Base-by-base conservation (phyloP, 2,329 filamentous ascomycete species). In the Colletotrichum navitas region DNA sequence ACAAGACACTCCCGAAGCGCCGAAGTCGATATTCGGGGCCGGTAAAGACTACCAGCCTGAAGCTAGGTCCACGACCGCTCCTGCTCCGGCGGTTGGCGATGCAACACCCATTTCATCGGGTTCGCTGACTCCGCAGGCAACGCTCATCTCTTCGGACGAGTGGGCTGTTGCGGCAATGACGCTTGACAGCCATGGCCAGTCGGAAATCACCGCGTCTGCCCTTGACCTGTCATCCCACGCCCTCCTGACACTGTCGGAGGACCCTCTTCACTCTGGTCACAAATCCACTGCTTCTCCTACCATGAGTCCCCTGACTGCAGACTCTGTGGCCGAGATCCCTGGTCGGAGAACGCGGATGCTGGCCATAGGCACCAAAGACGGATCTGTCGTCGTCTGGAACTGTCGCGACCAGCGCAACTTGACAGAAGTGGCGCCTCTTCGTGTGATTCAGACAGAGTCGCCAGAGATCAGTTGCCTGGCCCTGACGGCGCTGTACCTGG, bases 391-490 rank as follows among this genome's bases (percentile, higher is more conserved):
- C 10, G 81, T 97, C 1, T 99, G 95, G 94, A 93, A 99, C 77
- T 88, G 93, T 76, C 92, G 96, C 65, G 91, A 92, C 36, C 85
- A 1, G 80, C 85, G 36, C 91, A 92, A 72, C 85, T 84, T 36
- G 91, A 92, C 73, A 85, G 68, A 83, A 5, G 83, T 97, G 54
- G 84, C 87, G 16, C 93, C 95, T 0, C 78, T 97, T n/a, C 91
- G 94, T 36, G 86, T 92, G 62, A 95, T 98, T 56, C 90, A 95
- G 76, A 98, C 96, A 0, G 94, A 97, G 56, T 98, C 95, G 0
- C 94, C 95, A 0, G 89, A 94, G 78, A 91, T 98, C 24, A 93
- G 94, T 0, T 94, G 91, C 72, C 81, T 99, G 21, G 96, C 92
- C 7, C 80, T 97, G 58, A 94, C 94, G 1, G 93, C 94, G 1